Conservation (phyloP, 768 basidiomycete genomes). For the Psilocybe subaeruginosa region DNA sequence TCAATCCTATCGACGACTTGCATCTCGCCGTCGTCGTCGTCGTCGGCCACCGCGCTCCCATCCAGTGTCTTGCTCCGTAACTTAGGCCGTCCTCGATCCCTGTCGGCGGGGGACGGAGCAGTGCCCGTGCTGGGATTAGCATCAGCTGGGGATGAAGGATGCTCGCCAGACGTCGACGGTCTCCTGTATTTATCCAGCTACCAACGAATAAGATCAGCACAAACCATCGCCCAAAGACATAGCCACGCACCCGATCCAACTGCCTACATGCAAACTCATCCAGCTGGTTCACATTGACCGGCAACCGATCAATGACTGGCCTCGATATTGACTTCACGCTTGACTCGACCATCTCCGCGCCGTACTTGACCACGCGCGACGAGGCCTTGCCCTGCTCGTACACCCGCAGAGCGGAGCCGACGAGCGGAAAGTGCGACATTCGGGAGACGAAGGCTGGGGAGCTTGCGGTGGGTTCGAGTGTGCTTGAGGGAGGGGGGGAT, state of each 20-base stretch:
- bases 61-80: slow-evolving; percentile 22
- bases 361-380: slow-evolving; percentile 89
- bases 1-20: not conserved
- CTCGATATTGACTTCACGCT: slow-evolving; percentile 80
- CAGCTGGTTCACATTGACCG: slow-evolving; percentile 71
- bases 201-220: not conserved
- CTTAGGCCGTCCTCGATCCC: slow-evolving; percentile 25
- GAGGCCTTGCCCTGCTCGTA: slow-evolving; percentile 86
- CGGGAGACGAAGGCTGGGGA: slow-evolving; percentile 40
- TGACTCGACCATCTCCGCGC: slow-evolving; percentile 86
- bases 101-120: slow-evolving; percentile 8
- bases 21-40: slow-evolving; percentile 19
- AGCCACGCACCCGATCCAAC: slow-evolving; percentile 72
- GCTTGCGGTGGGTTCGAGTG: not conserved
- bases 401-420: slow-evolving; percentile 69
- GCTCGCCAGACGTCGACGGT: slow-evolving; percentile 33
- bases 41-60: slow-evolving; percentile 16
- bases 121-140: slow-evolving; percentile 1
- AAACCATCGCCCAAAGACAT: not conserved
- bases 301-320: slow-evolving; percentile 80
- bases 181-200: slow-evolving; percentile 57
- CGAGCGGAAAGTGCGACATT: slow-evolving; percentile 71
- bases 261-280: slow-evolving; percentile 91
- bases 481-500: not conserved
- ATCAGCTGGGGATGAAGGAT: slow-evolving; percentile 9